Percentiles rank a stretch among this genome's conserved stretches.
phyloP scores from a whole-genome alignment of 177 flowering plant species.

The Vitis hybrid region DNA sequence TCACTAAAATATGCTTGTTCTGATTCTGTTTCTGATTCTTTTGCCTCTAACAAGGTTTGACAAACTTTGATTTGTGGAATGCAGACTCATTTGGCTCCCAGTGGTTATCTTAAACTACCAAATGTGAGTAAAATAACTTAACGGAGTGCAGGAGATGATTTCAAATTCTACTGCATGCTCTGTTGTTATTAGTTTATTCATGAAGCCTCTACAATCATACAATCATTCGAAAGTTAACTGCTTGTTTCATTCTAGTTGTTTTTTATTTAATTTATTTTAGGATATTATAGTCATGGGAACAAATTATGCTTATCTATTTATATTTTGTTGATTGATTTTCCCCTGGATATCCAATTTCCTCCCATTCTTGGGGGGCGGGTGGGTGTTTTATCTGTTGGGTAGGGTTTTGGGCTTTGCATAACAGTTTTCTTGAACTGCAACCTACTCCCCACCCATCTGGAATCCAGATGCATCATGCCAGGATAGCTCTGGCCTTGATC shows the following conservation, averaged over 20 bases:
- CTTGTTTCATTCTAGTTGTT: too few species aligned
- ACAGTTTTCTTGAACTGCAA: too few species aligned
- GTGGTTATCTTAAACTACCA: conserved; percentile 87
- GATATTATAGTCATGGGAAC: not conserved
- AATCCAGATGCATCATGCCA: too few species aligned
- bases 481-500: too few species aligned
- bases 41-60: conserved; percentile 3
- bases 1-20: not conserved
- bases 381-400: too few species aligned
- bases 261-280: too few species aligned
- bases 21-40: too few species aligned
- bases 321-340: too few species aligned
- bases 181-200: not conserved
- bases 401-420: too few species aligned
- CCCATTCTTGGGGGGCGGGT: too few species aligned
- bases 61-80: conserved; percentile 15
- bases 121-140: conserved; percentile 49
- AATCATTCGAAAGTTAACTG: not conserved
- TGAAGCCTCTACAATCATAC: not conserved
- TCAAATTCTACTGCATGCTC: not conserved
- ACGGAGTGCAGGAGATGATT: not conserved
- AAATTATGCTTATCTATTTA: not conserved
- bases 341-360: too few species aligned
- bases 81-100: conserved; percentile 95
- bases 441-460: too few species aligned